A percentile compares a stretch with the other conserved stretches of the same genome.
These are phyloP conservation scores for Tolypocladium tundrense DNA, from an alignment of 2,329 filamentous ascomycete species.

Conservation along the genomic window DNA sequence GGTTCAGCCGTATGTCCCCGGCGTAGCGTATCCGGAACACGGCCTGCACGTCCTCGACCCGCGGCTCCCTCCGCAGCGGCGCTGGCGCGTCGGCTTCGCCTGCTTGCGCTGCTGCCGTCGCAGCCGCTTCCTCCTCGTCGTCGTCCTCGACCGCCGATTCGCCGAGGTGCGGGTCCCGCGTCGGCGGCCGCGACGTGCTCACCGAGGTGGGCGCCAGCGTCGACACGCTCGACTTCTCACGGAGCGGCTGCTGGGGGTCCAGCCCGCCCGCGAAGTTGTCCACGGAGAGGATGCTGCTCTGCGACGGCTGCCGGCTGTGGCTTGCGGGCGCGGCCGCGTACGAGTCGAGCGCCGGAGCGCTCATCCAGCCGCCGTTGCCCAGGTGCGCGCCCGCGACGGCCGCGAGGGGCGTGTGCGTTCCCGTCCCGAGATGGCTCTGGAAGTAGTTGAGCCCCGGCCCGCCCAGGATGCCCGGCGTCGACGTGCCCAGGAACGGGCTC, in stretches of 20 bases:
- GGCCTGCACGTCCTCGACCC: slow-evolving; percentile 81
- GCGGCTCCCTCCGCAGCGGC: slow-evolving; percentile 48
- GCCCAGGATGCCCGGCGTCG: slow-evolving; percentile 56
- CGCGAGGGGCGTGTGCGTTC: slow-evolving; percentile 68
- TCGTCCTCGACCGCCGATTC: slow-evolving; percentile 29
- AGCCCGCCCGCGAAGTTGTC: slow-evolving; percentile 24
- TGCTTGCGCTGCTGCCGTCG: slow-evolving; percentile 16
- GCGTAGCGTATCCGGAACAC: slow-evolving; percentile 85
- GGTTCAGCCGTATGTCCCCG: slow-evolving; percentile 74
- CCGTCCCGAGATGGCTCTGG: slow-evolving; percentile 66
- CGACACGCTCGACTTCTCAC: slow-evolving; percentile 53
- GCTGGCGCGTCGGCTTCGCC: neutral
- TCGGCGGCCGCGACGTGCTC: slow-evolving; percentile 45
- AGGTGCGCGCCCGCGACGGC: slow-evolving; percentile 60
- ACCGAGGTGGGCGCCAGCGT: slow-evolving; percentile 47
- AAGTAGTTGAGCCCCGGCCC: slow-evolving; percentile 76
- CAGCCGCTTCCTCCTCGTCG: slow-evolving; percentile 9
- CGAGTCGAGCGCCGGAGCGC: slow-evolving; percentile 2
- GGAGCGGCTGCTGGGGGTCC: slow-evolving; percentile 30
- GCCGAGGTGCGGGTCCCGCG: slow-evolving; percentile 34
- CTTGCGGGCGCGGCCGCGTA: slow-evolving; percentile 10
- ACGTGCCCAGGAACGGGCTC: slow-evolving; percentile 47
- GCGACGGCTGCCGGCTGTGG: slow-evolving; percentile 34
- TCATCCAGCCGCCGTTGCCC: slow-evolving; percentile 25
- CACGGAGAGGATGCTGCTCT: slow-evolving; percentile 35